Conservation (phyloP, 371 early-diverging fungal genomes). For the Blakeslea trispora region DNA sequence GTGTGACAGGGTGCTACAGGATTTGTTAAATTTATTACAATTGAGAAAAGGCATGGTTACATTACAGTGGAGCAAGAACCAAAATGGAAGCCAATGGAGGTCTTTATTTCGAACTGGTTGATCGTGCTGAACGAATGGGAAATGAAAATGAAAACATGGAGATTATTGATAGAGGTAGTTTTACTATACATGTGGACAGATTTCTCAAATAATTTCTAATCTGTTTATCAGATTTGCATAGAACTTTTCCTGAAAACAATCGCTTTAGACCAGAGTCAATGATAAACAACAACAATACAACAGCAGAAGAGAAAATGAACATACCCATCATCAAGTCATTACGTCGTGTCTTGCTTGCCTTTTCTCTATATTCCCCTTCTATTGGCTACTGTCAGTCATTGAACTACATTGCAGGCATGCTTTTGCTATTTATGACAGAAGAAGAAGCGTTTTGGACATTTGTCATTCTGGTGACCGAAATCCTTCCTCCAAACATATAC, state of each 20-base stretch:
- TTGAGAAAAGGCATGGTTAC: constrained; percentile 69
- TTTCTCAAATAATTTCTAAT: no score
- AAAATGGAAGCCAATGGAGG: constrained; percentile 62
- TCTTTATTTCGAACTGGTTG: constrained; percentile 58
- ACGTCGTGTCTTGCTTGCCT: constrained; percentile 71
- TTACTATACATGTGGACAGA: background rate
- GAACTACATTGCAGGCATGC: constrained; percentile 82
- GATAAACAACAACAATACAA: constrained; percentile 14
- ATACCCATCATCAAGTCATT: constrained; percentile 66
- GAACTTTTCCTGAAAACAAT: constrained; percentile 81
- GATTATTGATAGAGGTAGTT: constrained; percentile 69
- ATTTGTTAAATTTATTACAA: background rate
- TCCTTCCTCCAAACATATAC: constrained; percentile 78
- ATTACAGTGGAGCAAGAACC: constrained; percentile 81
- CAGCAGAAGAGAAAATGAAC: constrained; percentile 37
- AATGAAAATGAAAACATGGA: constrained; percentile 68
- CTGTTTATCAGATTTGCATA: constrained; percentile 63
- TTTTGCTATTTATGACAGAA: constrained; percentile 80
- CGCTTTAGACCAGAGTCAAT: constrained; percentile 44
- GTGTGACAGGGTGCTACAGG: background rate
- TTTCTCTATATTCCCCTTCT: constrained; percentile 62
- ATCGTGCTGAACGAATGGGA: constrained; percentile 54
- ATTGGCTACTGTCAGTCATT: constrained; percentile 90
- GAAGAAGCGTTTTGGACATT: constrained; percentile 84
- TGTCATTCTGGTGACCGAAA: constrained; percentile 68